Evolutionary conservation across 208 protist species (phyloP).

Genomic region (Naegleria gruberi): DNA sequence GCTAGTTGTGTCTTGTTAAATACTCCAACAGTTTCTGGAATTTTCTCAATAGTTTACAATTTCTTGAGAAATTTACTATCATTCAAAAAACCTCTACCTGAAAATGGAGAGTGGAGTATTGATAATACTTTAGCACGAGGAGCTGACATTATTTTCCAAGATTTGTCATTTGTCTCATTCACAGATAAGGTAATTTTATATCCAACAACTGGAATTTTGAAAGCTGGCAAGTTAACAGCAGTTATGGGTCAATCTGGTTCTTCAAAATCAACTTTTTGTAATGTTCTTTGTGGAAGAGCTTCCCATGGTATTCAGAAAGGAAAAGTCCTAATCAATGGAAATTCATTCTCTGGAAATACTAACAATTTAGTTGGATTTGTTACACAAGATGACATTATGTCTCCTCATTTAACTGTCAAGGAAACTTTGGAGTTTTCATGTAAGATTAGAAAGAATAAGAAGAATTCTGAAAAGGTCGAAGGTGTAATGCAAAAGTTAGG

Average conservation of each 20-base stretch:
- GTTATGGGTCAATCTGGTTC: not conserved
- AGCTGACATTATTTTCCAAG: not conserved
- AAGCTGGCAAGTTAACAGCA: not conserved
- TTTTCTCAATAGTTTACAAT: no score
- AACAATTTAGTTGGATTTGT: conserved; percentile 57
- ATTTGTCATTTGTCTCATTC: not conserved
- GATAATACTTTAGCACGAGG: not conserved
- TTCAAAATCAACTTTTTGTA: not conserved
- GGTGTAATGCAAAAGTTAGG: conserved; percentile 56
- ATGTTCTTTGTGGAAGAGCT: not conserved
- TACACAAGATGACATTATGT: conserved; percentile 75
- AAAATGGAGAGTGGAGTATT: no score
- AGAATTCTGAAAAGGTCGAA: conserved; percentile 57
- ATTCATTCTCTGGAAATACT: not conserved
- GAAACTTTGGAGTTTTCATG: conserved; percentile 52
- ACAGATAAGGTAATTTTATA: not conserved
- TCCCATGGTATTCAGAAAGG: not conserved
- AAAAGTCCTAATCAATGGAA: not conserved
- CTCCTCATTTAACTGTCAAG: conserved; percentile 65
- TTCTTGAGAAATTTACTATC: no score
- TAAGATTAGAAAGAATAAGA: conserved; percentile 56
- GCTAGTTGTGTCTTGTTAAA: not conserved
- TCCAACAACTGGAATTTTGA: not conserved
- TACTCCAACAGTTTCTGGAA: not conserved
- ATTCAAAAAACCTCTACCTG: no score